phyloP scores from a whole-genome alignment of 169 alveolate genomes.

The Plasmodium gonderi region DNA sequence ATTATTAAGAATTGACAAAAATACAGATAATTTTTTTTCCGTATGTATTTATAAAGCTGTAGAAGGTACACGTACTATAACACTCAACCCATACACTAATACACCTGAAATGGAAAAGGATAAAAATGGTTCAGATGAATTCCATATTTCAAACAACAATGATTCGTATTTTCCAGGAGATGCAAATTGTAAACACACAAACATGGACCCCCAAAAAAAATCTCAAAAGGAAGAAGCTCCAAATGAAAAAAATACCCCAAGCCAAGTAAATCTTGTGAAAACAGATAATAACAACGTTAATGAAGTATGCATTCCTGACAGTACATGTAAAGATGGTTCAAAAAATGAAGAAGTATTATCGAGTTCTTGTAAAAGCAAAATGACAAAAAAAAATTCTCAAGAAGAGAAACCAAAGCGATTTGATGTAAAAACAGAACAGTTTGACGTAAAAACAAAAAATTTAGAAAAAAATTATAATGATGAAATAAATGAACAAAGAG shows the following conservation, averaged over 20 bases:
- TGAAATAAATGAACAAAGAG: slow-evolving; percentile 2
- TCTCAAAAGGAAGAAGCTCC: background rate
- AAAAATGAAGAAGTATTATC: background rate
- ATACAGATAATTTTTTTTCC: slow-evolving; percentile 89
- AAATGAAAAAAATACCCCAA: background rate
- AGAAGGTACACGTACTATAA: slow-evolving; percentile 23
- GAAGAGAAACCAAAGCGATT: background rate
- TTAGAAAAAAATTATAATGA: background rate
- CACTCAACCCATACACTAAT: background rate
- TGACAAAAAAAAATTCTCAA: slow-evolving; percentile 5
- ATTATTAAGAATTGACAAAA: slow-evolving; percentile 89
- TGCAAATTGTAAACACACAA: slow-evolving; percentile 6
- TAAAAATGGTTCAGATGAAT: background rate
- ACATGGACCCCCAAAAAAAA: background rate
- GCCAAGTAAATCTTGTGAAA: background rate
- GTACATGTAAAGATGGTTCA: background rate
- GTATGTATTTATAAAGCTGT: slow-evolving; percentile 88
- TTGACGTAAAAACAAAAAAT: background rate
- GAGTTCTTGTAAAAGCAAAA: background rate
- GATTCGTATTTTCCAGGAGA: background rate
- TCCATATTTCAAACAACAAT: background rate
- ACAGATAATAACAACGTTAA: background rate
- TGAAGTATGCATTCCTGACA: background rate
- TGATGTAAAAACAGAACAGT: background rate
- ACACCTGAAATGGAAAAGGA: background rate